A percentile compares a stretch with the other conserved stretches of the same genome.
Conservation (phyloP, 2,329 filamentous ascomycete species). For the Amesomyces nigricolor region DNA sequence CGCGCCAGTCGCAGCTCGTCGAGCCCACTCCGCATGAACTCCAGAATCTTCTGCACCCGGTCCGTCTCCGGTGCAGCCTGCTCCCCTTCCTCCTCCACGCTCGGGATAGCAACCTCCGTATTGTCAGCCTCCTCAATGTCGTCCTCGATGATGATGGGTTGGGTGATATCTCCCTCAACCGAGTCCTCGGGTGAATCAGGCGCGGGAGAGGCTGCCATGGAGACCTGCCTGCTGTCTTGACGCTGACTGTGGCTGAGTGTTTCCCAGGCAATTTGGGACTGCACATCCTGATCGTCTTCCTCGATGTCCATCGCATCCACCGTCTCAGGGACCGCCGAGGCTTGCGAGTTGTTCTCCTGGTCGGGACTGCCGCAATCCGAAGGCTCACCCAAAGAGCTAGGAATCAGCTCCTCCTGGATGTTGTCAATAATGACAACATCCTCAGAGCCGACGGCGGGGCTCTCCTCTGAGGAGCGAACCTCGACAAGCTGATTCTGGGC, state of each 20-base stretch:
- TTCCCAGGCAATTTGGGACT: slow-evolving; percentile 29
- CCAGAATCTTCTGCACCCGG: slow-evolving; percentile 37
- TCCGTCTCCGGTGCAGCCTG: background rate
- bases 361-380: background rate
- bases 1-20: slow-evolving; percentile 53
- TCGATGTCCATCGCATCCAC: slow-evolving; percentile 19
- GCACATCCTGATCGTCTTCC: slow-evolving; percentile 27
- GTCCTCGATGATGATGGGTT: background rate
- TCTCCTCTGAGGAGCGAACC: background rate
- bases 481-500: background rate
- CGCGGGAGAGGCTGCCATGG: background rate
- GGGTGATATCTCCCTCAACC: slow-evolving; percentile 15
- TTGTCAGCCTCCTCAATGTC: background rate
- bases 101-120: background rate
- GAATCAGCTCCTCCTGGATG: slow-evolving; percentile 8
- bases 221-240: slow-evolving; percentile 7
- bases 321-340: background rate
- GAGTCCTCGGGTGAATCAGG: background rate
- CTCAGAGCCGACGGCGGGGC: background rate
- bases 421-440: background rate
- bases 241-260: slow-evolving; percentile 21
- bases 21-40: slow-evolving; percentile 50
- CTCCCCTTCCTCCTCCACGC: background rate
- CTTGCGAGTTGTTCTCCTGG: slow-evolving; percentile 2
- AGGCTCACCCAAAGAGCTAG: slow-evolving; percentile 14